These are phyloP conservation scores for Hyaloscypha finlandica DNA, from an alignment of 495 filamentous ascomycete genomes.

Conservation along the genomic window DNA sequence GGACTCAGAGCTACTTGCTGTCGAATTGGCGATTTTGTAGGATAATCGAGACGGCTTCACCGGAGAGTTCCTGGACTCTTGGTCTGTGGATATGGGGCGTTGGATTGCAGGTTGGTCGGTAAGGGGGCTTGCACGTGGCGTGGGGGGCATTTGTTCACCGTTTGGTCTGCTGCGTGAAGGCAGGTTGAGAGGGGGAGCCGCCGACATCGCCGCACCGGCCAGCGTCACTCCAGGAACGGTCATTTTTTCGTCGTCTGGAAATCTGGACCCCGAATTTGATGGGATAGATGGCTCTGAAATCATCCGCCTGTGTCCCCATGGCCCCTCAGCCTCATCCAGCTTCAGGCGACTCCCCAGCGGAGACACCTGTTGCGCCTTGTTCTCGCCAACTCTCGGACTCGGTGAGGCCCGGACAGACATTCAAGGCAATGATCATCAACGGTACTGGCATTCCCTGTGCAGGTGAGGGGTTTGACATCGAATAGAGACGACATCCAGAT, in stretches of 20 bases:
- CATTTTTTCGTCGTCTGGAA: neutral
- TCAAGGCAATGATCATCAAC: neutral
- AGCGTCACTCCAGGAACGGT: neutral
- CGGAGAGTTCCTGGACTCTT: neutral
- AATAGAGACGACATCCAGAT: neutral
- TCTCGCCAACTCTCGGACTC: neutral
- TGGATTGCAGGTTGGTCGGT: neutral
- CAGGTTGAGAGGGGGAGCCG: neutral
- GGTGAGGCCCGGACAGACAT: neutral
- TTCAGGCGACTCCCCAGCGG: neutral
- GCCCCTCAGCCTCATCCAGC: neutral
- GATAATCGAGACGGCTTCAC: neutral
- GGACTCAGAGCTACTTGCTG: neutral
- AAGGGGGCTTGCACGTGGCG: neutral
- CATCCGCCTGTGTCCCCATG: neutral
- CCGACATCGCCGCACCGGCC: neutral
- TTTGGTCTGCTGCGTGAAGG: neutral
- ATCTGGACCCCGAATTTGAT: neutral
- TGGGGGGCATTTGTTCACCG: neutral
- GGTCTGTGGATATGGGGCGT: neutral
- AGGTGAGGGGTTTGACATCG: neutral
- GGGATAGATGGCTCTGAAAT: neutral
- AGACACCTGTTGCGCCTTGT: neutral
- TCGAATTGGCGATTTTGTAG: neutral
- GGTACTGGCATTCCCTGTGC: neutral